Evolutionary conservation across 352 stramenopile species (phyloP).

Genomic region (Phytophthora palmivora): DNA sequence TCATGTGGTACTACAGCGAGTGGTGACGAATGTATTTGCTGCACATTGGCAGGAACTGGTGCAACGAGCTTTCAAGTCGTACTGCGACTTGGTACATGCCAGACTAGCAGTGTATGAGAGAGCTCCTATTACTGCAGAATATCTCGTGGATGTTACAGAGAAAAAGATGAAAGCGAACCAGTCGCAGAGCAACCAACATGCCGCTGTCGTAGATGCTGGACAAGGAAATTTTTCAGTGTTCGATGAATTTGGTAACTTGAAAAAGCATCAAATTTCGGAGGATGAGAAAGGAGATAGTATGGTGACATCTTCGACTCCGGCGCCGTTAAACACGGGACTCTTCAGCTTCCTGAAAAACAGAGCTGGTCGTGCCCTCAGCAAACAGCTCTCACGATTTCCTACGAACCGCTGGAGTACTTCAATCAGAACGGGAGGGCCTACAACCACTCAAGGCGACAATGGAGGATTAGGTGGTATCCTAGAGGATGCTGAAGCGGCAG

Average conservation of each 20-base stretch:
- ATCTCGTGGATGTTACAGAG: slow-evolving; percentile 77
- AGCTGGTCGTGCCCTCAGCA: slow-evolving; percentile 68
- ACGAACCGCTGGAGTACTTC: slow-evolving; percentile 33
- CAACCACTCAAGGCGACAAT: slow-evolving; percentile 15
- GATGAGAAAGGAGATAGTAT: slow-evolving; percentile 10
- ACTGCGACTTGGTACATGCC: slow-evolving; percentile 68
- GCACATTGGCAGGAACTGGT: slow-evolving; percentile 74
- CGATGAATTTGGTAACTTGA: slow-evolving; percentile 85
- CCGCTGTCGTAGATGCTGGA: slow-evolving; percentile 60
- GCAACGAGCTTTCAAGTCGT: slow-evolving; percentile 58
- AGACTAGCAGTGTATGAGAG: slow-evolving; percentile 68
- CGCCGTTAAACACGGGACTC: slow-evolving; percentile 68
- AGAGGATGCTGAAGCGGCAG: slow-evolving; percentile 53
- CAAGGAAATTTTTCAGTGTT: slow-evolving; percentile 74
- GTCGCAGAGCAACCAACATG: slow-evolving; percentile 45
- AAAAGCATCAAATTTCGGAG: slow-evolving; percentile 45
- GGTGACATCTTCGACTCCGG: slow-evolving; percentile 8
- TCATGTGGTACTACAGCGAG: slow-evolving; percentile 59
- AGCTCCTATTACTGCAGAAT: slow-evolving; percentile 60
- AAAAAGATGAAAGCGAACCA: slow-evolving; percentile 58
- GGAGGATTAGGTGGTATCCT: slow-evolving; percentile 46
- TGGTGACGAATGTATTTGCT: slow-evolving; percentile 67
- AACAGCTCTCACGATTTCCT: slow-evolving; percentile 65
- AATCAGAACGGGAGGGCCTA: slow-evolving; percentile 10
- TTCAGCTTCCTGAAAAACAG: slow-evolving; percentile 83